Base-by-base conservation (phyloP, 805 yeast species). In the Yamadazyma philogaea region DNA sequence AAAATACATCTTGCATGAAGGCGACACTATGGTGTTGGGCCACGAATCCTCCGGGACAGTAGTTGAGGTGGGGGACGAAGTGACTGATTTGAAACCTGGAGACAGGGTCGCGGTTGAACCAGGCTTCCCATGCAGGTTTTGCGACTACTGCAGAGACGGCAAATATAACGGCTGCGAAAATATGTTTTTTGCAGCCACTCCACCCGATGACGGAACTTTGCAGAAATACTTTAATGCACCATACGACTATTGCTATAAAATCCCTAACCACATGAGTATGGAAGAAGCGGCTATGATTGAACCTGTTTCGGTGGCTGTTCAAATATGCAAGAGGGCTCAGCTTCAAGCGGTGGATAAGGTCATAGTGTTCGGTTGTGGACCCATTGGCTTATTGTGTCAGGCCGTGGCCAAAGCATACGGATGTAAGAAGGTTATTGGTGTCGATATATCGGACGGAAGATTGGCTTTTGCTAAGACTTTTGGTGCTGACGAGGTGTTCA, bases 81-180 rank as follows among this genome's bases (percentile, higher is more conserved):
- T 78, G 10, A 59, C 64, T 26, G 63, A 70, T 40, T 33, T 57
- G 17, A 65, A 72, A 42, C 68, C 67, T 27, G 77, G 78, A 39
- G 78, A 73, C 48, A 55, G 69, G 37, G 77, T 73, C 19, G 75
- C 77, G 11, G 56, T 73, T 45, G 78, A 79, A 59, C 84, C 84
- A 7, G 81, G 78, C 42, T 60, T 70, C 34, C 75, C 80, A 21
- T 79, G 83, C 52, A 61, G 68, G 26, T 53, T 57, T 30, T 53
- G 60, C 42, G 48, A 30, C 36, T 44, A 46, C 20, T 57, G 59
- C 30, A 42, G 47, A 31, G 49, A 48, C 20, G 61, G 61, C n/a
- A 43, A 51, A 28, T 51, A 49, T 27, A 55, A 54, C 31, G 49
- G 47, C 17, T 56, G 61, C 42, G 46, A 42, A 14, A 40, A 44